Evolutionary conservation across 2,329 filamentous ascomycete genomes (phyloP).

Genomic region (Fusarium falciforme): DNA sequence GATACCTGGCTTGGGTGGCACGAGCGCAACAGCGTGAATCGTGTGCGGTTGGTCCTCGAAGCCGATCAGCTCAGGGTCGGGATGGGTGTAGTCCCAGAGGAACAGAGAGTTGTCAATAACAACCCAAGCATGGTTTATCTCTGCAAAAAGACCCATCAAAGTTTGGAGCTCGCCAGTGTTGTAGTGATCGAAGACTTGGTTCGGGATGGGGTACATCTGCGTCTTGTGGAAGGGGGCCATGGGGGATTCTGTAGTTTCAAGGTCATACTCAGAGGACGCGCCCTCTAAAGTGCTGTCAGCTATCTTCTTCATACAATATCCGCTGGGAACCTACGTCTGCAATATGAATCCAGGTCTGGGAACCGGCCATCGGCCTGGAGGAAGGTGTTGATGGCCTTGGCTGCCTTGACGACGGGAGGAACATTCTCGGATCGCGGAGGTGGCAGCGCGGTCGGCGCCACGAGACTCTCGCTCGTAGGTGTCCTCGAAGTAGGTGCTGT

Average conservation of each 20-base stretch:
- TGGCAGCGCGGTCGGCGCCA: constrained; percentile 50
- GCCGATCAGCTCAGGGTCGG: constrained; percentile 90
- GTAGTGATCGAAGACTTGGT: constrained; percentile 91
- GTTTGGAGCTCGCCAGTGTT: constrained; percentile 88
- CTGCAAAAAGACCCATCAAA: constrained; percentile 94
- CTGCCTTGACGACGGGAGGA: constrained; percentile 82
- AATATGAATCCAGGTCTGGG: constrained; percentile 89
- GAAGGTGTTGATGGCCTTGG: constrained; percentile 83
- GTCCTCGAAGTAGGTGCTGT: constrained; percentile 42
- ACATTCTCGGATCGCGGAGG: constrained; percentile 61
- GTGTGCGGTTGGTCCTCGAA: constrained; percentile 90
- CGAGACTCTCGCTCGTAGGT: constrained; percentile 44
- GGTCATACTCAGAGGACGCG: constrained; percentile 90
- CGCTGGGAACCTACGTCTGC: constrained; percentile 75
- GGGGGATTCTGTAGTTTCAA: constrained; percentile 72
- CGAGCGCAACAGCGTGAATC: constrained; percentile 91
- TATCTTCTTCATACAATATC: neutral
- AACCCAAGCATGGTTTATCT: constrained; percentile 95
- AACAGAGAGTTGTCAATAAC: constrained; percentile 96
- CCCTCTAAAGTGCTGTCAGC: constrained; percentile 72
- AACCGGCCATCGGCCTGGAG: constrained; percentile 82
- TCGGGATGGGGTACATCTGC: constrained; percentile 89
- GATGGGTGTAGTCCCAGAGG: constrained; percentile 95
- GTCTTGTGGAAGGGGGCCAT: constrained; percentile 93
- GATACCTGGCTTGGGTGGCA: constrained; percentile 85